Base-by-base conservation (phyloP, 805 yeast genomes). In the Hanseniaspora meyeri region DNA sequence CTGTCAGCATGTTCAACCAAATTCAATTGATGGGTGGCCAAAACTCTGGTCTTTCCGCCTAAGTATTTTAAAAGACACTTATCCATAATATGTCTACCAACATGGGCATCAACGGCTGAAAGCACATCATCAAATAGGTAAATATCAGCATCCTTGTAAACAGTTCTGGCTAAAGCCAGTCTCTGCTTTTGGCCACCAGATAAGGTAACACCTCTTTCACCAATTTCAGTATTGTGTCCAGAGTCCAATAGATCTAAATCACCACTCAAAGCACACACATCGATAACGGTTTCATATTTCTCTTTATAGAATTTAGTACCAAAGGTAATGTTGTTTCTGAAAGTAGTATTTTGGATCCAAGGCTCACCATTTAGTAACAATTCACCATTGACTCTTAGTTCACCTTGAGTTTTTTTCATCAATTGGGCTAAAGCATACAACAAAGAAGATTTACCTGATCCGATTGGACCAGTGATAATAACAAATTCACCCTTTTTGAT, bases 171-270 rank as follows among this genome's bases (percentile, higher is more conserved):
- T 59, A 83, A 70, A 60, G 77, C 75, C 54, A 83, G 72, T 61
- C 90, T 74, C 1, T 88, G 87, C 67, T 83, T 83, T 64, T 83
- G 90, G 36, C 90, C 90, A 32, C 90, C 90, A 27, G 87, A 81
- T 24, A 83, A 70, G 0, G 88, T 82, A 52, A 83, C 78, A 57
- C 90, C 90, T 62, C 83, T 71, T 66, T 83, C 90, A 46, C 90
- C 90, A 60, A 83, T 82, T 64, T 81, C 82, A 1, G 89, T 83
- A 51, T 68, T 63, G 62, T 84, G 89, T 10, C 88, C 87, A 45
- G 80, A 85, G 9, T 83, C 80, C 49, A 84, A 67, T 55, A 77
- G 72, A 7, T 76, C 75, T 59, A 84, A 72, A 66, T 84, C 90
- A 47, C 73, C 74, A 12, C 67, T 70, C 57, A 84, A 70, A 0